Evolutionary conservation across 352 stramenopile species (phyloP), one percentile per base, ranked within the genome.

Genomic region (Pythium plurisporium): DNA sequence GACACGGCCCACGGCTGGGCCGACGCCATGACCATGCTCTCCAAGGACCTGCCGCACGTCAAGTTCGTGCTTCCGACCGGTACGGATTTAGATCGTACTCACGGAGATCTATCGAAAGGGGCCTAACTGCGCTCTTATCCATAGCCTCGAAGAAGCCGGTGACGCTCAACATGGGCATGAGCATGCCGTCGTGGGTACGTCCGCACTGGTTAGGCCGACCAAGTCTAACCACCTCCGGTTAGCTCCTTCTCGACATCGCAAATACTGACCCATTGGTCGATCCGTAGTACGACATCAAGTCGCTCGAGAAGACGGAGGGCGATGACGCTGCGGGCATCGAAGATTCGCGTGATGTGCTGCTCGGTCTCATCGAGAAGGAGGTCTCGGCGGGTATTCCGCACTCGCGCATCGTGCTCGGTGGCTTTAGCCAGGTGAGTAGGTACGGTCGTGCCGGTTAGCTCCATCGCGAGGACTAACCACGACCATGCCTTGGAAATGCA

Each of bases 351-450:
- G 69, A 82, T 20, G 72, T 71, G 11, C 70, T 98, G 41, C 62
- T 82, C 37, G 29, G 51, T 1, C 79, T 98, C 26, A 80, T 99
- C 17, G 67, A 97, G 44, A 80, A 90, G 41, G 73, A 91, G 62
- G 71, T 86, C 33, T 65, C 55, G 15, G 65, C 27, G 20, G 82
- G 82, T 26, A 88, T 98, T 25, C 83, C 90, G 0, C 83, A 91
- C 59, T 86, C 72, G 44, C 89, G 89, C 20, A 97, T 98, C 59
- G 85, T 98, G 6, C 69, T 99, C 30, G 92, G 85, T 14, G 96
- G 96, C 26, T 99, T 99, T 69, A 96, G 77, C 54, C 95, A 98
- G 63, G 94, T 76, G 4, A n/a, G n/a, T n/a, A n/a, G n/a, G n/a
- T n/a, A n/a, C n/a, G n/a, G n/a, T n/a, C n/a, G n/a, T n/a, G n/a